Percentiles rank a stretch among this genome's conserved stretches.
Evolutionary conservation across 306 rosid species (phyloP).

Genomic region (Pueraria montana): DNA sequence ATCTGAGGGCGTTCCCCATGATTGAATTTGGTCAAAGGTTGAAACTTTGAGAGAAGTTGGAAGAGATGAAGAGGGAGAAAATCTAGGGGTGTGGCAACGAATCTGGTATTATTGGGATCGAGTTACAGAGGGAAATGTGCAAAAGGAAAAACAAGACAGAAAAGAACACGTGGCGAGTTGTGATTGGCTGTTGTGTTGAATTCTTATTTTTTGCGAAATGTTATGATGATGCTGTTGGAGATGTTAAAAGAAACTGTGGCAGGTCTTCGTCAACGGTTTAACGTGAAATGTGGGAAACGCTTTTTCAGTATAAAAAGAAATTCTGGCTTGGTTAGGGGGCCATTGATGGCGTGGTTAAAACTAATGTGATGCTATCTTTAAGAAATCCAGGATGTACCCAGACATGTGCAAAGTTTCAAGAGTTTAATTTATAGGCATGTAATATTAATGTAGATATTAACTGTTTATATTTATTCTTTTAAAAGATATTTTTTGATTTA

Average conservation of each 20-base stretch:
- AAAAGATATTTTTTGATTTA: too few species aligned
- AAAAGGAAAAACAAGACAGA: not conserved
- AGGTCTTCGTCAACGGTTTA: slow-evolving; percentile 41
- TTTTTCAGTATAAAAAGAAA: slow-evolving; percentile 7
- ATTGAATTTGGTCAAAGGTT: slow-evolving; percentile 30
- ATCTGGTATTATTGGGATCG: not conserved
- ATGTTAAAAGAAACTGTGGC: not conserved
- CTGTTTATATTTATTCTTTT: too few species aligned
- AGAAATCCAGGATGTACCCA: not conserved
- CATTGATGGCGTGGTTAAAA: not conserved
- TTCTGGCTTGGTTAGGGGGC: not conserved
- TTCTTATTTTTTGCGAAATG: not conserved
- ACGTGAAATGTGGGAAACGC: slow-evolving; percentile 22
- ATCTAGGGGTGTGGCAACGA: slow-evolving; percentile 16
- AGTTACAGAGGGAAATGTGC: not conserved
- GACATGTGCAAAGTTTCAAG: not conserved
- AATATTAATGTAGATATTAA: too few species aligned
- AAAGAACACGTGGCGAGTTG: slow-evolving; percentile 6
- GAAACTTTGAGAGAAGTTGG: slow-evolving; percentile 10
- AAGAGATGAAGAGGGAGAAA: not conserved
- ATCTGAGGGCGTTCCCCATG: slow-evolving; percentile 78
- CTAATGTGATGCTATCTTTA: not conserved
- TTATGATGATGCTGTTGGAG: not conserved
- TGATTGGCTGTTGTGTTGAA: slow-evolving; percentile 16
- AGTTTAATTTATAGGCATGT: not conserved